Evolutionary conservation across 176 grass and related monocot genomes (phyloP), one percentile per base, ranked within the genome.

Genomic region (Puccinellia tenuiflora): DNA sequence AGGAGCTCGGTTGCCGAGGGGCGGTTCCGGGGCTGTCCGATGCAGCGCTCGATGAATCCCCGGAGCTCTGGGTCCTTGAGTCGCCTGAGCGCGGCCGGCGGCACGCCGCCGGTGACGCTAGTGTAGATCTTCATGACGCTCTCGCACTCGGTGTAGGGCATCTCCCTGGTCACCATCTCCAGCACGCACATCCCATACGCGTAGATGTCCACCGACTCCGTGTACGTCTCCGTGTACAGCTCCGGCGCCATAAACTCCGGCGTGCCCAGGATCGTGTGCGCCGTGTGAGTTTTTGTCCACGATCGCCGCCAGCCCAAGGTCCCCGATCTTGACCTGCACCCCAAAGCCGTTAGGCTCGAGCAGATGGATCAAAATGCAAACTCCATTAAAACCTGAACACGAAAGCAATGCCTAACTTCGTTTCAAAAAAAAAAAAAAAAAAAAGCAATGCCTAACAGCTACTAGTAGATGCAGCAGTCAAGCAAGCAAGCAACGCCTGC

Each of bases 191-290:
- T 92, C 15, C 91, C 96, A 42, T 93, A 98, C 70, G 93, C 88
- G 89, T 98, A 98, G 84, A 98, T 92, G 89, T 95, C 96, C 39
- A 98, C 96, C 83, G 75, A 92, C 84, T 98, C 96, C 11, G 93
- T 98, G 87, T 98, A 98, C 30, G 88, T 84, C 91, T 95, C 96
- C 84, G 92, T 88, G 75, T 91, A 98, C 14, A 98, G 80, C 90
- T 98, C 96, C 75, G 96, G 96, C 64, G 96, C 96, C 96, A 98
- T 98, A 91, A 91, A 98, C 87, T 95, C 96, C 20, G 96, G 96
- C 61, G 96, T 98, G 18, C 96, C 96, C 6, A 98, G 83, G n/a
- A 98, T 72, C 35, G 96, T 93, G 83, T 93, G 92, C 31, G 96
- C 93, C 53, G 82, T 60, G 89, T 90, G 96, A 45, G 67, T 90